Base-by-base conservation (phyloP, 1,284 basidiomycete species). In the Pisolithus thermaeus region DNA sequence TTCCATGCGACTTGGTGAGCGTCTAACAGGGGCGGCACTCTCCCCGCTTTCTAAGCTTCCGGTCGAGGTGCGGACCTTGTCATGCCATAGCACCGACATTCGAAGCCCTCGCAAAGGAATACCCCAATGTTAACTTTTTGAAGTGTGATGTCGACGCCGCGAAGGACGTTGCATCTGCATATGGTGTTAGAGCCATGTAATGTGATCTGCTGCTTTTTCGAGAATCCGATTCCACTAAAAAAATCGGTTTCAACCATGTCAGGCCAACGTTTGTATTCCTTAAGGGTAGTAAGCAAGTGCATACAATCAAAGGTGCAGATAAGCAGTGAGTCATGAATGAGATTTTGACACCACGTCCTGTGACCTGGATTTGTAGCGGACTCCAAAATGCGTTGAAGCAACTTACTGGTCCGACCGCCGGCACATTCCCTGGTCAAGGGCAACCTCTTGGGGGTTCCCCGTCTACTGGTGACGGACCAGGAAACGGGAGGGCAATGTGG, bases 261-360 rank as follows among this genome's bases (percentile, higher is more conserved):
- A 90, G 88, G 87, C 87, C 88, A 4, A 89, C 88, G 0, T 90
- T 90, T 58, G 64, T 90, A 35, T 89, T 90, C 63, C 61, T 90
- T 55, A 83, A 80, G 59, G 84, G 85, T n/a, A 71, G 68, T 35
- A 73, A 70, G 3, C 80, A 88, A 62, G 76, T 90, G 14, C 83
- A 87, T 58, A 75, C 76, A 67, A 78, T 90, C 28, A 75, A 74
- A 51, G 87, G 87, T 12, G 87, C 87, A 7, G 73, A 90, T 63
- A 77, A 67, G 63, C 64, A 63, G 86, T 90, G 61, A 54, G 81
- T 68, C 37, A 27, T 27, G 3, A 42, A 45, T 61, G n/a, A 40
- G 53, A 41, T 28, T 44, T 30, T 9, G 18, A 6, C 20, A 38
- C 41, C 47, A 1, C 22, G n/a, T 36, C 36, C 25, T 28, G 30